Evolutionary conservation across 306 rosid genomes (phyloP), one percentile per base, ranked within the genome.

Genomic region (Vigna reflexopilosa): DNA sequence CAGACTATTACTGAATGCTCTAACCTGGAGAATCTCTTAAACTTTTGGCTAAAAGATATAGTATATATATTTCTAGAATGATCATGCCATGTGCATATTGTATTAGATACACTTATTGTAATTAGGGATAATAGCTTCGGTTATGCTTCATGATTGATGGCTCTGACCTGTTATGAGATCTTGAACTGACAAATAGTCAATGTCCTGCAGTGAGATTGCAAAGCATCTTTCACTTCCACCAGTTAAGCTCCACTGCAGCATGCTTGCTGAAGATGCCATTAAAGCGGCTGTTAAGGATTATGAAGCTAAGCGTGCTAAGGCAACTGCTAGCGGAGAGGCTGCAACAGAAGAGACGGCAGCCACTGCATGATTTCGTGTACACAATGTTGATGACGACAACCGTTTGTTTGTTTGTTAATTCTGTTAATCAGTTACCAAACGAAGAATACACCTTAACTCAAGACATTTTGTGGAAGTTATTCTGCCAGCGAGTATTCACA

Each of bases 191-290:
- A 70, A 26, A 26, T 19, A 61, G 14, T 42, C 50, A 9, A 49
- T 85, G 9, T 52, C 45, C 34, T 74, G 80, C 86, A 93, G 98
- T 64, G 98, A 93, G 64, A 93, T 93, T 4, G 98, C 98, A 9
- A 91, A 93, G 76, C 95, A 91, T 83, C 98, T 93, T 3, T 90
- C 96, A 0, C 98, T 93, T 57, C 98, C 98, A 50, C 98, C 98
- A 1, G 98, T 93, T 17, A 93, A 93, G 93, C 85, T 93, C 63
- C 98, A 93, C 79, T 91, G 98, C 87, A 91, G 96, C 89, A 93
- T 93, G 97, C 97, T 93, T 72, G 98, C 98, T 28, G 98, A 93
- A 83, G 97, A 93, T 85, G 98, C 98, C 7, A 93, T 93, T 58
- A 93, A 93, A 81, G 98, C 98, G 8, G 98, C 98, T 52, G 88